These are phyloP conservation scores for Lepraria neglecta DNA, from an alignment of 495 filamentous ascomycete genomes.

Conservation along the genomic window DNA sequence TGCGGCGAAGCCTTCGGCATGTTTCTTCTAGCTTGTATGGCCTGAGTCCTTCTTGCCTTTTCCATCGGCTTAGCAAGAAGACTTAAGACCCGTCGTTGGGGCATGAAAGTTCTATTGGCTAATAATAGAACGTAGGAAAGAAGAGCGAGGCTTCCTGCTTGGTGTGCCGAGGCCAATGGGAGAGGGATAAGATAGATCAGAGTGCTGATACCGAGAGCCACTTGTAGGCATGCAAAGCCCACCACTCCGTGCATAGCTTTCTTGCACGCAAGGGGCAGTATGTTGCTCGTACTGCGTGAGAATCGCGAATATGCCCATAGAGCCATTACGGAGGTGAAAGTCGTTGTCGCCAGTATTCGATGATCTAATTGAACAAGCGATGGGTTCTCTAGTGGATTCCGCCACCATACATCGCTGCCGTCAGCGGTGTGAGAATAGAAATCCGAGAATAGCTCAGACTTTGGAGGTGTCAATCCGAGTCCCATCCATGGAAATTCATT, in stretches of 20 bases:
- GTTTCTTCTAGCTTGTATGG: no score
- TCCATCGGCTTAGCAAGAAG: constrained; percentile 30
- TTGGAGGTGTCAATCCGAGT: constrained; percentile 68
- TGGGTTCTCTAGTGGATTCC: constrained; percentile 95
- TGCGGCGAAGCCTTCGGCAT: no score
- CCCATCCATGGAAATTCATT: constrained; percentile 98
- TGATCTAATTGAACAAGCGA: constrained; percentile 92
- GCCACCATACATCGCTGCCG: constrained; percentile 78
- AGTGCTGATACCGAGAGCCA: constrained; percentile 77
- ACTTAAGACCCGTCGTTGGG: constrained; percentile 41
- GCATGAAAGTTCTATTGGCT: constrained; percentile 56
- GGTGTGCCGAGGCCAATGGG: constrained; percentile 81
- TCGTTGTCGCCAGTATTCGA: constrained; percentile 82
- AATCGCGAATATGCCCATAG: constrained; percentile 71
- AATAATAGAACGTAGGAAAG: constrained; percentile 75
- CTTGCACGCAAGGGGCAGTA: constrained; percentile 57
- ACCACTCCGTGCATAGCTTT: constrained; percentile 74
- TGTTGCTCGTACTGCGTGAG: constrained; percentile 51
- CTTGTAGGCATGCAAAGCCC: constrained; percentile 76
- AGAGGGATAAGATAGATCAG: constrained; percentile 88
- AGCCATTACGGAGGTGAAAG: constrained; percentile 71
- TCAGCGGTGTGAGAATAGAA: constrained; percentile 81
- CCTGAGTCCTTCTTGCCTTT: constrained; percentile 6
- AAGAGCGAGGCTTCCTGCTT: constrained; percentile 82
- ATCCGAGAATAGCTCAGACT: constrained; percentile 68